Conservation (phyloP, 2,329 filamentous ascomycete genomes). For the Aspergillus novofumigatus region DNA sequence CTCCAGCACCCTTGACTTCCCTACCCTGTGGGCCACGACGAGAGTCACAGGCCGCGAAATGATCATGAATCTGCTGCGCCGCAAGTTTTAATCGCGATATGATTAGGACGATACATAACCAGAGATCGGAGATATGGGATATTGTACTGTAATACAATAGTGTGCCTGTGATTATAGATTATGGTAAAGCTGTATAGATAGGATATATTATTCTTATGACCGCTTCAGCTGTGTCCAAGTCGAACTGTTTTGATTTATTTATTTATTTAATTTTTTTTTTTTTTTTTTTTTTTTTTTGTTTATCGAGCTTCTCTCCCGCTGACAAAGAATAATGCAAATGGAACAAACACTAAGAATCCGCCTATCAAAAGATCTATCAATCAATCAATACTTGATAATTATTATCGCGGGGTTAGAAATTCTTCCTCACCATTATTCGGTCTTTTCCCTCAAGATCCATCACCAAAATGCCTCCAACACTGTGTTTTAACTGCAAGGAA, state of each 20-base stretch:
- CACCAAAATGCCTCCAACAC: slow-evolving; percentile 65
- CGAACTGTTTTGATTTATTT: neutral
- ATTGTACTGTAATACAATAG: neutral
- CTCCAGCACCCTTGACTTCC: slow-evolving; percentile 75
- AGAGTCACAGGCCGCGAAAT: slow-evolving; percentile 72
- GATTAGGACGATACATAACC: neutral
- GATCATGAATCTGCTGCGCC: slow-evolving; percentile 64
- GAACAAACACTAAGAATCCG: slow-evolving; percentile 4
- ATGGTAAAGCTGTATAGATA: neutral
- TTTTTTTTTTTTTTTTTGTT: neutral
- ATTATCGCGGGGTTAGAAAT: slow-evolving; percentile 7
- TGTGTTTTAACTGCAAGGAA: slow-evolving; percentile 71
- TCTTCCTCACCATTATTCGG: neutral
- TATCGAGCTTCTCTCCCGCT: neutral
- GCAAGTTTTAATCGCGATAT: slow-evolving; percentile 58
- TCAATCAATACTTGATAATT: slow-evolving; percentile 4
- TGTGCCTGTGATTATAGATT: neutral
- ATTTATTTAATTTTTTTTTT: neutral
- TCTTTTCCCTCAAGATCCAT: neutral
- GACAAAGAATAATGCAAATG: slow-evolving; percentile 11
- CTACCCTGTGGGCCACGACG: slow-evolving; percentile 77
- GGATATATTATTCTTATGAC: neutral
- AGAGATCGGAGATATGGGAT: neutral
- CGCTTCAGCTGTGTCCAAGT: neutral
- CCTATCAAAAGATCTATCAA: neutral